These are phyloP conservation scores for Mycena amicta DNA, from an alignment of 768 basidiomycete species.

Conservation along the genomic window DNA sequence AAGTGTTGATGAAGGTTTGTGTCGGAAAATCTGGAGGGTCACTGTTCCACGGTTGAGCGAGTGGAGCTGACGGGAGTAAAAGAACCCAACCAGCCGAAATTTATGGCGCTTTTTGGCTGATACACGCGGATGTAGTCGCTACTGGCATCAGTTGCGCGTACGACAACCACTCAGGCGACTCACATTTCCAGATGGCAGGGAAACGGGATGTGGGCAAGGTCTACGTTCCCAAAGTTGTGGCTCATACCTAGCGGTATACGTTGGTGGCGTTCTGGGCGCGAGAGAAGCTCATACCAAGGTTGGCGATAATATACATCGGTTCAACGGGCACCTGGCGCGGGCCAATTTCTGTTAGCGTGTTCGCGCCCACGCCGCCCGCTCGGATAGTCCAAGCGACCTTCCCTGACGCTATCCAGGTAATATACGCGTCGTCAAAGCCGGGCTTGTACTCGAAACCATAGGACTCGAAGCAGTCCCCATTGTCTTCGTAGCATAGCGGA, in stretches of 20 bases:
- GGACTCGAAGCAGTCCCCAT: constrained; percentile 50
- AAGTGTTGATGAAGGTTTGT: constrained; percentile 57
- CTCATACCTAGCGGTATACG: background rate
- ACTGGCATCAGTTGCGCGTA: constrained; percentile 47
- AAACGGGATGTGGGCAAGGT: background rate
- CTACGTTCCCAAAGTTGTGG: constrained; percentile 1
- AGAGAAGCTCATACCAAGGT: constrained; percentile 40
- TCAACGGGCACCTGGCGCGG: constrained; percentile 60
- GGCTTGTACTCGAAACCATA: constrained; percentile 68
- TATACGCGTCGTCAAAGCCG: constrained; percentile 50
- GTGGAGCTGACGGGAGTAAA: no score
- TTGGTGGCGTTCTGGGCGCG: no score
- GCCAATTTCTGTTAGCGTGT: constrained; percentile 49
- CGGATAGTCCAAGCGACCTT: constrained; percentile 63
- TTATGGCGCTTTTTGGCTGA: constrained; percentile 53
- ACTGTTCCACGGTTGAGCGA: no score
- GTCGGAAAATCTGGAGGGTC: constrained; percentile 66
- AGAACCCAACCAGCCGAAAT: constrained; percentile 52
- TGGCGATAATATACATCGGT: constrained; percentile 47
- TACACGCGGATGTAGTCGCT: constrained; percentile 77
- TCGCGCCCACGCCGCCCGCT: constrained; percentile 53
- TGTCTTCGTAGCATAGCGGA: constrained; percentile 55
- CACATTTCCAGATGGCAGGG: background rate
- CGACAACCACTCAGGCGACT: constrained; percentile 30
- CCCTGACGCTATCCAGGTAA: constrained; percentile 63